Conservation (phyloP, 179 eudicot genomes). For the Spinacia oleracea region DNA sequence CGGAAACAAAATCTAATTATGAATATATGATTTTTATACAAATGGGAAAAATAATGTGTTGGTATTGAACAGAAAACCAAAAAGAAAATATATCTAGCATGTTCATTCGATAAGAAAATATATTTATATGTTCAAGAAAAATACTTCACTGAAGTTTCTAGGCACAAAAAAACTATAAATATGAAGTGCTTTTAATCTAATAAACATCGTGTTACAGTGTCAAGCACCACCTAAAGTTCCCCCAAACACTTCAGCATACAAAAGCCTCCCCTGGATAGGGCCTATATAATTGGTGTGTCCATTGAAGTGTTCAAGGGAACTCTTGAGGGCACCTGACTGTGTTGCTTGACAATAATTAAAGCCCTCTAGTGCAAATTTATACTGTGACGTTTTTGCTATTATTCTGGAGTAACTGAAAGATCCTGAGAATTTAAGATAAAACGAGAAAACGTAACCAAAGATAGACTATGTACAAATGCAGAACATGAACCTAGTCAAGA, state of each 20-base stretch:
- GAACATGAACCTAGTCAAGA: neutral
- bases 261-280: neutral
- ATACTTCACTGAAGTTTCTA: no score
- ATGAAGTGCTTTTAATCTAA: neutral
- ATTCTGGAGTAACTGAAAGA: neutral
- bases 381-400: neutral
- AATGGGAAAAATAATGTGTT: no score
- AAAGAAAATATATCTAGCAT: no score
- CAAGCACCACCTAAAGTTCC: conserved; percentile 32
- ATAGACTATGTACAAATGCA: neutral
- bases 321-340: conserved; percentile 20
- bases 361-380: neutral
- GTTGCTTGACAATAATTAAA: neutral
- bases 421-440: neutral
- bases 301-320: conserved; percentile 36
- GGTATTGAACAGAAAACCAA: no score
- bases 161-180: neutral
- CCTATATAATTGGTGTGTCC: neutral
- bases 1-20: neutral
- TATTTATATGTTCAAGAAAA: no score
- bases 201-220: neutral
- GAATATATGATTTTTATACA: no score
- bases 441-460: neutral
- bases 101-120: no score
- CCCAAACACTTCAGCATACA: conserved; percentile 36